phyloP scores from a whole-genome alignment of 495 filamentous ascomycete genomes.

The Chaetomium cochliodes region DNA sequence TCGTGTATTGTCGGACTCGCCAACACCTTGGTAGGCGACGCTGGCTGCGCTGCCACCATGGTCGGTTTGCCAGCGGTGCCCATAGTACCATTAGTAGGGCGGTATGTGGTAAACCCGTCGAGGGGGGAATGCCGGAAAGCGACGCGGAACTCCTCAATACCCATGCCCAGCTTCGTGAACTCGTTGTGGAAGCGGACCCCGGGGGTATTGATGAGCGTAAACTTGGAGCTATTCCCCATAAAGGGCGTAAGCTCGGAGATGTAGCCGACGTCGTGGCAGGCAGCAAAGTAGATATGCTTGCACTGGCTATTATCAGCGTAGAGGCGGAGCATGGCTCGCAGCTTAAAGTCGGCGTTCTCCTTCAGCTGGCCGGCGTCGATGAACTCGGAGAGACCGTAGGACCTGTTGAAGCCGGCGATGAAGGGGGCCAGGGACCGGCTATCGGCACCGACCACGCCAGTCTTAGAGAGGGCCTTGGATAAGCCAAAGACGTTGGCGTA shows the following conservation, averaged over 20 bases:
- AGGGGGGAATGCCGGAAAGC: constrained; percentile 46
- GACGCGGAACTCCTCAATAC: constrained; percentile 45
- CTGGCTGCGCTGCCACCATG: too few relatives aligned
- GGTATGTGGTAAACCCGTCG: constrained; percentile 4
- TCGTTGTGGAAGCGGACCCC: constrained; percentile 32
- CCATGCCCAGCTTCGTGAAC: constrained; percentile 36
- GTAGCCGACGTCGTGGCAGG: constrained; percentile 63
- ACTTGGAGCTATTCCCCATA: constrained; percentile 38
- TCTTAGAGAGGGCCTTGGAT: constrained; percentile 41
- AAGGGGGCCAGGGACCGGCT: constrained; percentile 55
- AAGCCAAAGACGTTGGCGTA: constrained; percentile 53
- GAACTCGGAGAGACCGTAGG: constrained; percentile 59
- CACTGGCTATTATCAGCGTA: constrained; percentile 61
- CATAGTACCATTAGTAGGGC: not conserved
- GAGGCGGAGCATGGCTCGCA: constrained; percentile 50
- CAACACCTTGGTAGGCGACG: not conserved
- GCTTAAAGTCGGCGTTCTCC: constrained; percentile 60
- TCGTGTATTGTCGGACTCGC: not conserved
- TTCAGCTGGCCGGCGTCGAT: constrained; percentile 62
- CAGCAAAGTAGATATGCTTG: constrained; percentile 65
- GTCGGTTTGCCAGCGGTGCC: not conserved
- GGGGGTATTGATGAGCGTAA: constrained; percentile 54
- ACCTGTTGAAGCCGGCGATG: constrained; percentile 57
- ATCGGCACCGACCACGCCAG: constrained; percentile 50
- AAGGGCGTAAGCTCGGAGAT: constrained; percentile 55